Evolutionary conservation across 768 basidiomycete species (phyloP).

Genomic region (Rhodotorula toruloides): DNA sequence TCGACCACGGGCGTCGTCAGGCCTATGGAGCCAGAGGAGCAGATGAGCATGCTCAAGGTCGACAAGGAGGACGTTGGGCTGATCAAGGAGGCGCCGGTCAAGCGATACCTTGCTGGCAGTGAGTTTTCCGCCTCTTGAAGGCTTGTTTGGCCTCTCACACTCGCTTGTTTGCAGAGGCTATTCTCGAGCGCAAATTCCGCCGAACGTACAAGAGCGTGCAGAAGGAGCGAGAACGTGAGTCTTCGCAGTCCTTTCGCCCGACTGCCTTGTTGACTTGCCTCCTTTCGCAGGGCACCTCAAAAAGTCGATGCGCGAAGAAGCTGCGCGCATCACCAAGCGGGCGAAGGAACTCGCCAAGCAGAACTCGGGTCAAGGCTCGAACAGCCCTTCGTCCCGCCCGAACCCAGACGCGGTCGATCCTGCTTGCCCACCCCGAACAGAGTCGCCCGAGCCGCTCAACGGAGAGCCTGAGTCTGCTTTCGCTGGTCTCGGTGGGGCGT

Average conservation of each 20-base stretch:
- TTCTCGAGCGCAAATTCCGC: conserved; percentile 66
- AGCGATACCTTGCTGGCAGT: conserved; percentile 62
- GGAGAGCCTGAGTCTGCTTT: conserved; percentile 43
- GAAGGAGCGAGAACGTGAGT: conserved; percentile 61
- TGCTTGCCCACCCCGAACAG: conserved; percentile 23
- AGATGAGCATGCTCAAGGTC: conserved; percentile 63
- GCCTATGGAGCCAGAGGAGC: conserved; percentile 65
- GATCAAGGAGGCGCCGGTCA: conserved; percentile 66
- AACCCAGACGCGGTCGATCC: conserved; percentile 32
- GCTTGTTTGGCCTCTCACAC: background rate
- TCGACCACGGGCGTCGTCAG: conserved; percentile 76
- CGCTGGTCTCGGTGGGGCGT: conserved; percentile 59
- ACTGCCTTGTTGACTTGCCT: background rate
- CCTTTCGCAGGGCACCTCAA: conserved; percentile 24
- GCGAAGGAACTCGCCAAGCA: conserved; percentile 49
- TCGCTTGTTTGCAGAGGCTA: conserved; percentile 48
- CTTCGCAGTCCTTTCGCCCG: no score
- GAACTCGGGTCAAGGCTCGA: conserved; percentile 2
- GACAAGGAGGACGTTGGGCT: conserved; percentile 64
- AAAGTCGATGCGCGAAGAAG: conserved; percentile 62
- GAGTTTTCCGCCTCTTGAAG: conserved; percentile 19
- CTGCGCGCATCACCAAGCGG: conserved; percentile 54
- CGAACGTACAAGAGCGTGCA: conserved; percentile 58
- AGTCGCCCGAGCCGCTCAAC: conserved; percentile 42
- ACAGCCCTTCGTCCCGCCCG: background rate